phyloP scores from a whole-genome alignment of 108 stramenopile species.

The Discostella pseudostelligera region DNA sequence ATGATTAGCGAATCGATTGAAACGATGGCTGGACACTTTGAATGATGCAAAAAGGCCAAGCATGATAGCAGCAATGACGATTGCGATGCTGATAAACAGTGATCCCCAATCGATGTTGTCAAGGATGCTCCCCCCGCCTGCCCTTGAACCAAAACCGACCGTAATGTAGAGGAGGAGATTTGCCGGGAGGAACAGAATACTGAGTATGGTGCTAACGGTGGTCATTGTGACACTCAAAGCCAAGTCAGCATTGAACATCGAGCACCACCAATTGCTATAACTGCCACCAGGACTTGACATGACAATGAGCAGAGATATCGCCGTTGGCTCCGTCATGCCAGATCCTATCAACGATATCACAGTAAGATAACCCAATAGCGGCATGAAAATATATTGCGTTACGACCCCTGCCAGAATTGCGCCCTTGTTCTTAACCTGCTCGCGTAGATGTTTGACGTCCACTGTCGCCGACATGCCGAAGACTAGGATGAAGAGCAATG shows the following conservation, averaged over 20 bases:
- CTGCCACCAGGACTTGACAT: constrained; percentile 83
- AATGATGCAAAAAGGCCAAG: constrained; percentile 64
- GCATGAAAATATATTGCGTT: constrained; percentile 75
- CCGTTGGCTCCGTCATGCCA: constrained; percentile 50
- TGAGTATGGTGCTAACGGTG: constrained; percentile 74
- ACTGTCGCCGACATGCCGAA: constrained; percentile 81
- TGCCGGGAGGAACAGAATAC: constrained; percentile 65
- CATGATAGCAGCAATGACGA: constrained; percentile 75
- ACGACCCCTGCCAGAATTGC: constrained; percentile 54
- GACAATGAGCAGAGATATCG: constrained; percentile 78
- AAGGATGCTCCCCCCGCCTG: constrained; percentile 33
- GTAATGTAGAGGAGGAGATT: constrained; percentile 83
- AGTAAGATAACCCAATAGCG: constrained; percentile 74
- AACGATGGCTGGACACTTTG: constrained; percentile 48
- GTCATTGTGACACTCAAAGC: constrained; percentile 90
- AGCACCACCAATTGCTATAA: constrained; percentile 91
- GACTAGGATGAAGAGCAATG: constrained; percentile 68
- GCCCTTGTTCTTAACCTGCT: constrained; percentile 56
- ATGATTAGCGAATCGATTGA: constrained; percentile 55
- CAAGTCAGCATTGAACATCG: constrained; percentile 87
- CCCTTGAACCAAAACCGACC: constrained; percentile 49
- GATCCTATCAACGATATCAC: constrained; percentile 51
- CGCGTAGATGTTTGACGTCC: constrained; percentile 45
- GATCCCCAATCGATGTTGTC: constrained; percentile 69
- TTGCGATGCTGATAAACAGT: constrained; percentile 61